Evolutionary conservation across 306 rosid genomes (phyloP).

Genomic region (Ziziphus jujuba): DNA sequence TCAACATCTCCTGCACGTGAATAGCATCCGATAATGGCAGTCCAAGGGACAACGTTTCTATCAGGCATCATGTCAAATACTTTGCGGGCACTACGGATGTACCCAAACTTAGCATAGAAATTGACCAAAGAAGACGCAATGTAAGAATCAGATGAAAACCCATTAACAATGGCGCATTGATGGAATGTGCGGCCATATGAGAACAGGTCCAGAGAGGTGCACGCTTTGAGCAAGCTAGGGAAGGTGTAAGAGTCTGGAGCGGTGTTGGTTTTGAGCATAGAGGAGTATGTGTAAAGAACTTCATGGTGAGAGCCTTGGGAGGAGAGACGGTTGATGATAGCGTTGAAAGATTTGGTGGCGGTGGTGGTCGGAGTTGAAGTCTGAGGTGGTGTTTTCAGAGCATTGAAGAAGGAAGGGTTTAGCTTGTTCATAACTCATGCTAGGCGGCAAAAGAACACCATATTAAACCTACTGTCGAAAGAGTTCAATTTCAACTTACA

Average conservation of each 20-base stretch:
- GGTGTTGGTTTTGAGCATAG: slow-evolving; percentile 52
- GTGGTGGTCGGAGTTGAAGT: slow-evolving; percentile 27
- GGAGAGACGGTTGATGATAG: slow-evolving; percentile 57
- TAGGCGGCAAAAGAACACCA: too few species aligned
- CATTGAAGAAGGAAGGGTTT: slow-evolving; percentile 27
- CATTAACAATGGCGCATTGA: slow-evolving; percentile 44
- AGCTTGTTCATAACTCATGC: slow-evolving; percentile 41
- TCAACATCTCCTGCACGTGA: slow-evolving; percentile 33
- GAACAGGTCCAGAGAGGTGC: slow-evolving; percentile 49
- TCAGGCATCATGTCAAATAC: slow-evolving; percentile 63
- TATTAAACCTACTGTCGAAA: not conserved
- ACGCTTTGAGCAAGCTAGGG: slow-evolving; percentile 74
- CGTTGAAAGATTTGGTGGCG: slow-evolving; percentile 47
- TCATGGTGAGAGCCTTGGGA: slow-evolving; percentile 53
- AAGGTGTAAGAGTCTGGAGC: slow-evolving; percentile 65
- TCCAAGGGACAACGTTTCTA: slow-evolving; percentile 77
- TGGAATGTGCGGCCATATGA: slow-evolving; percentile 48
- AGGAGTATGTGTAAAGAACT: slow-evolving; percentile 48
- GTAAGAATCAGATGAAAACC: slow-evolving; percentile 57
- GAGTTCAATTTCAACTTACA: too few species aligned
- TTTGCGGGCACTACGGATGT: slow-evolving; percentile 40
- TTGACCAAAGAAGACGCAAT: slow-evolving; percentile 57
- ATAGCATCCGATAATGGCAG: slow-evolving; percentile 72
- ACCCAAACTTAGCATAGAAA: slow-evolving; percentile 52
- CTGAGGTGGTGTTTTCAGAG: slow-evolving; percentile 23